Evolutionary conservation across 2,329 filamentous ascomycete genomes (phyloP).

Genomic region (Cladophialophora immunda): DNA sequence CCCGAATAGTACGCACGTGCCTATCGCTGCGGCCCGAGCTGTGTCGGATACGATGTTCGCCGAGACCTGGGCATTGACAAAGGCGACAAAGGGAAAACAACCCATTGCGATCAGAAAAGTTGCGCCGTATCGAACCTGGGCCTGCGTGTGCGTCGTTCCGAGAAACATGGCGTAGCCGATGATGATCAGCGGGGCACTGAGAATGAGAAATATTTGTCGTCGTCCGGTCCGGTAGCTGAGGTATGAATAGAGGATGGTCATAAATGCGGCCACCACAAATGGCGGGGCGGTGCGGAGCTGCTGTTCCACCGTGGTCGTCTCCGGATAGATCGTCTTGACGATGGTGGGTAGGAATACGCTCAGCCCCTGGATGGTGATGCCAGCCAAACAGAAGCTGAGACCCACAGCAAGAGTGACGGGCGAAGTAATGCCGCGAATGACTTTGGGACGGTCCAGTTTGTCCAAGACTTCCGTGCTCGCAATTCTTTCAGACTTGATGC

Average conservation of each 20-base stretch:
- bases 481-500: slow-evolving; percentile 73
- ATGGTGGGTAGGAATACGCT: slow-evolving; percentile 77
- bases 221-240: slow-evolving; percentile 68
- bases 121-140: slow-evolving; percentile 70
- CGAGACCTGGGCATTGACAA: slow-evolving; percentile 72
- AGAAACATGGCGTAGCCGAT: slow-evolving; percentile 76
- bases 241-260: slow-evolving; percentile 68
- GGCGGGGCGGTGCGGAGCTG: slow-evolving; percentile 76
- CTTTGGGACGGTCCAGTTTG: slow-evolving; percentile 65
- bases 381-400: slow-evolving; percentile 70
- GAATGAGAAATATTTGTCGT: slow-evolving; percentile 68
- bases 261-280: slow-evolving; percentile 72
- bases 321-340: slow-evolving; percentile 72
- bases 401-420: slow-evolving; percentile 54
- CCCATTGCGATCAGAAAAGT: slow-evolving; percentile 74
- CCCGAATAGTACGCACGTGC: slow-evolving; percentile 74
- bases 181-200: slow-evolving; percentile 70
- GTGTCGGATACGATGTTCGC: slow-evolving; percentile 78
- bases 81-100: slow-evolving; percentile 69
- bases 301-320: slow-evolving; percentile 65
- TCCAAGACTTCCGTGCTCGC: slow-evolving; percentile 70
- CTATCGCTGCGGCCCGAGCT: slow-evolving; percentile 71
- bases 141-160: slow-evolving; percentile 59
- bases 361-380: slow-evolving; percentile 75
- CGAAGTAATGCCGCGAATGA: slow-evolving; percentile 69